Evolutionary conservation across 805 yeast species (phyloP), one percentile per base, ranked within the genome.

Genomic region (Myxozyma vanderwaltii): DNA sequence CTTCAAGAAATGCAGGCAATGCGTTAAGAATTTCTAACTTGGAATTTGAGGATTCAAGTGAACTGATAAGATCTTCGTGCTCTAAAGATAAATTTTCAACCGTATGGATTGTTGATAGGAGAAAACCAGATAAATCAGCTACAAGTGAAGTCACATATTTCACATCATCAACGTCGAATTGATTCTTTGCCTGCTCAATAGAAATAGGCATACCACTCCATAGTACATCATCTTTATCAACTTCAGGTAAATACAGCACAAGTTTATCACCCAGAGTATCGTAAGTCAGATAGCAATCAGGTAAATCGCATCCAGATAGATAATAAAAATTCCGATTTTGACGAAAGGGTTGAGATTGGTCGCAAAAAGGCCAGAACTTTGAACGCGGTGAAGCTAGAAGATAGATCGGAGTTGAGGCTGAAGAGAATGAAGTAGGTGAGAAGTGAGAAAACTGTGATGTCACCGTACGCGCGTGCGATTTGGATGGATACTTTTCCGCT

Each of bases 311-410:
- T 17, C 99, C 99, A 3, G 90, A 76, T 40, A 94, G 75, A 70
- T 92, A 94, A 72, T 80, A 90, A 73, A 94, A 94, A 75, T 92
- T 91, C 56, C 98, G 80, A 73, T 89, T 88, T 74, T 94, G 99
- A 76, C 96, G 84, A 66, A 91, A 80, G 5, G 88, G 87, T 59
- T 83, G 83, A 1, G 83, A 77, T 67, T 85, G 90, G 74, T 92
- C 99, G 70, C 65, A 49, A 75, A 79, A 63, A 77, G 81, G 38
- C 70, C 65, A 62, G 19, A 29, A 21, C 60, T 65, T 75, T 74
- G 17, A 84, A 88, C 39, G 74, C 81, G 48, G 73, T 61, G 40
- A 45, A 5, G 59, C 54, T 4, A 61, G 54, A 2, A 58, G 60
- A 26, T 51, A 52, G 39, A 52, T 64, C 50, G 54, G 74, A n/a